Conservation (phyloP, 148 eudicot genomes). For the Chenopodium formosanum region DNA sequence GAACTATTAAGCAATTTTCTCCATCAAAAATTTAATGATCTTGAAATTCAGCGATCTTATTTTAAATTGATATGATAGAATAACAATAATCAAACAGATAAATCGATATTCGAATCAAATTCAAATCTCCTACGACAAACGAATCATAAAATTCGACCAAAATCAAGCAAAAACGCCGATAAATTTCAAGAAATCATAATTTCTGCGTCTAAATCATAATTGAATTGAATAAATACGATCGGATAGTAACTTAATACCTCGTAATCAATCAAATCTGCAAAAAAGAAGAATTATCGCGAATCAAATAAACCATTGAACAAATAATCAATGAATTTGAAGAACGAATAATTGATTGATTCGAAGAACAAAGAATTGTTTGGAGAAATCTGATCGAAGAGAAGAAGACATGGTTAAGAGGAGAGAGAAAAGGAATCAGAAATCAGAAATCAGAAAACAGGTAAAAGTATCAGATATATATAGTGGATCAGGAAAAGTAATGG, state of each 20-base stretch:
- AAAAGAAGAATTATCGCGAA: background rate
- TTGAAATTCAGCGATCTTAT: too few species aligned
- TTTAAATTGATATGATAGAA: too few species aligned
- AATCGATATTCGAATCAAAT: background rate
- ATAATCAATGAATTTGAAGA: background rate
- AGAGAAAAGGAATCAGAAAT: background rate
- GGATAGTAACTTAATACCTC: background rate
- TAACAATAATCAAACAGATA: background rate
- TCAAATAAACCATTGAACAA: background rate
- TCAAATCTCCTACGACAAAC: background rate
- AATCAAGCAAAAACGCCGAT: constrained; percentile 26
- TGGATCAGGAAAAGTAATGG: background rate
- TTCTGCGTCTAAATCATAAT: too few species aligned
- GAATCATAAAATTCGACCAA: constrained; percentile 9
- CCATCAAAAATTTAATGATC: too few species aligned
- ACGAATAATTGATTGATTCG: too few species aligned
- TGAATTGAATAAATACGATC: background rate
- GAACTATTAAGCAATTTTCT: too few species aligned
- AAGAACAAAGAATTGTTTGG: too few species aligned
- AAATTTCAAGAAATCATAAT: background rate
- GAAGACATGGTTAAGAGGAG: background rate
- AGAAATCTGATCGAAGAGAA: background rate
- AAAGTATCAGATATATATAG: background rate
- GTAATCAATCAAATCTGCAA: background rate
- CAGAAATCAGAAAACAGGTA: too few species aligned